Percentiles rank a stretch among this genome's conserved stretches.
phyloP scores from a whole-genome alignment of 1,139 yeast genomes.

The Hanseniaspora sp. region DNA sequence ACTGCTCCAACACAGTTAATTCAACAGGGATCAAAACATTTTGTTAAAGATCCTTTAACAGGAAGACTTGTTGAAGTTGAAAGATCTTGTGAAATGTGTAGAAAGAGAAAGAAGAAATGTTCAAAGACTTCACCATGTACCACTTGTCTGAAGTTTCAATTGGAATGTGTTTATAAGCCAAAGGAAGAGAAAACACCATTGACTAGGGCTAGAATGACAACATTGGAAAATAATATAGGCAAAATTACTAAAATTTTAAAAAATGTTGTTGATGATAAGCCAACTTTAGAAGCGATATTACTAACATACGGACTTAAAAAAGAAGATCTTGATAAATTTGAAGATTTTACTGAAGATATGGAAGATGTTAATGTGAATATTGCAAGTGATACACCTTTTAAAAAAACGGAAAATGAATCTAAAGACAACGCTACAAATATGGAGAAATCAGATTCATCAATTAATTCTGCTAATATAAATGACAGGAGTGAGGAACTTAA shows the following conservation, averaged over 20 bases:
- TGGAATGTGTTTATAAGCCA: constrained; percentile 73
- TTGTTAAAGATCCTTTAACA: neutral
- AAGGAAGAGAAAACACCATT: constrained; percentile 67
- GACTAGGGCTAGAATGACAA: constrained; percentile 69
- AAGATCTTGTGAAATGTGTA: constrained; percentile 39
- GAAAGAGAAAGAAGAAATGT: constrained; percentile 42
- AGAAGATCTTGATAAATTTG: constrained; percentile 10
- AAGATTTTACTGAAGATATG: neutral
- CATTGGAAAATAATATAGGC: constrained; percentile 40
- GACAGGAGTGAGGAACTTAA: constrained; percentile 14
- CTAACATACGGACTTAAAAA: constrained; percentile 23
- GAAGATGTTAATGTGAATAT: neutral
- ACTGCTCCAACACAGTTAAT: neutral
- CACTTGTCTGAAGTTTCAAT: constrained; percentile 59
- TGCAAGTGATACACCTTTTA: neutral
- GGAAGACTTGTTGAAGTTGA: constrained; percentile 17
- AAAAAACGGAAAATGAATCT: neutral
- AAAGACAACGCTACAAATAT: neutral
- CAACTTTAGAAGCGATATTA: constrained; percentile 26
- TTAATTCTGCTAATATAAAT: neutral
- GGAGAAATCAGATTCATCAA: neutral
- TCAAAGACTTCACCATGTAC: constrained; percentile 69
- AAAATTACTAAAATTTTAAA: constrained; percentile 11
- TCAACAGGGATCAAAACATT: neutral
- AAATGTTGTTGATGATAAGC: constrained; percentile 19